Conservation (phyloP, 164 flowering plant species). For the Kingdonia uniflora region DNA sequence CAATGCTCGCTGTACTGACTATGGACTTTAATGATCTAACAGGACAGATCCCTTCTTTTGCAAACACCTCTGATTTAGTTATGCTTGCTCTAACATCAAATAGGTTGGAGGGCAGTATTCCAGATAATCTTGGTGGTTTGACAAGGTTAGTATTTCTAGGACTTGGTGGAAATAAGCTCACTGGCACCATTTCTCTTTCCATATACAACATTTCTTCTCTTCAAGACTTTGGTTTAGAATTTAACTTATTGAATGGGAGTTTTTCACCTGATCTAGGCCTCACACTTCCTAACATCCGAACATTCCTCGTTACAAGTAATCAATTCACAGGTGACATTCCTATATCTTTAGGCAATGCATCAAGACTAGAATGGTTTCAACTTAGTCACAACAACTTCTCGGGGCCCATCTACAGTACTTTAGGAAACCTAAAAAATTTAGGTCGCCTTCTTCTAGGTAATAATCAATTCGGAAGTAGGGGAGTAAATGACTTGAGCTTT, state of each 20-base stretch:
- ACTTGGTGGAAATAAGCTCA: neutral
- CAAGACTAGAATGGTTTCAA: too few species aligned
- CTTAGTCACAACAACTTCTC: too few species aligned
- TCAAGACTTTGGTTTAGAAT: neutral
- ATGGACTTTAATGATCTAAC: too few species aligned
- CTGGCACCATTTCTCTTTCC: neutral
- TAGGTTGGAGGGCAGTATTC: neutral
- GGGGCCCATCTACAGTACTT: too few species aligned
- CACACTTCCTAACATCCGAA: conserved; percentile 17
- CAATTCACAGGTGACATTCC: too few species aligned
- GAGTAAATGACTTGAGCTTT: conserved; percentile 15
- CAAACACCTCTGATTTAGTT: conserved; percentile 2
- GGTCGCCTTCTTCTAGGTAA: too few species aligned
- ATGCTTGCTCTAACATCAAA: neutral
- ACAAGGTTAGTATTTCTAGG: neutral
- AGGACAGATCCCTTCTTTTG: neutral
- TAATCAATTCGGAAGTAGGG: neutral
- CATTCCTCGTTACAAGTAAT: too few species aligned
- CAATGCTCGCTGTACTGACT: neutral
- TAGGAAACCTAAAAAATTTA: too few species aligned
- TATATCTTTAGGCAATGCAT: too few species aligned
- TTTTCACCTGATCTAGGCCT: conserved; percentile 17
- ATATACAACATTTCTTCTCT: conserved; percentile 2
- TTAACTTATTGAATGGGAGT: conserved; percentile 10
- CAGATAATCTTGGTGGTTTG: neutral